Evolutionary conservation across 2,329 filamentous ascomycete genomes (phyloP).

Genomic region (Trichoderma koningii): DNA sequence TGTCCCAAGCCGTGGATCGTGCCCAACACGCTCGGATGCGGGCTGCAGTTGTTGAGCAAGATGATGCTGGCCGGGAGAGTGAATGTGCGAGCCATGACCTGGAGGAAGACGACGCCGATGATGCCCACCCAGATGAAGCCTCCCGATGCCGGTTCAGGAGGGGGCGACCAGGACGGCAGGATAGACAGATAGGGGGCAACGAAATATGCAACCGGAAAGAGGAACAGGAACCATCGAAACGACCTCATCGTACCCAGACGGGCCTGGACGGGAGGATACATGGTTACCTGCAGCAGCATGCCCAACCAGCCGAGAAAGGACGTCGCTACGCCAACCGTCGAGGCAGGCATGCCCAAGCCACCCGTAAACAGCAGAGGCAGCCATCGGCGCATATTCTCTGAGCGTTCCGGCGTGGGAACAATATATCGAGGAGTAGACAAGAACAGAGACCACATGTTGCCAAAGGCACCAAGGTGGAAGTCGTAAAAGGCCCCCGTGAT

Average conservation of each 20-base stretch:
- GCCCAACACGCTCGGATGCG: constrained; percentile 59
- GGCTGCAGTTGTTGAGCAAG: constrained; percentile 61
- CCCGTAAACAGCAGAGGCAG: constrained; percentile 57
- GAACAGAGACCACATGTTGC: constrained; percentile 69
- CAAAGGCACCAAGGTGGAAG: constrained; percentile 70
- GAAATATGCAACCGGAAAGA: constrained; percentile 69
- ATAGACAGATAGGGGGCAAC: constrained; percentile 68
- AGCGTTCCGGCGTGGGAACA: constrained; percentile 28
- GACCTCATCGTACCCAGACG: constrained; percentile 66
- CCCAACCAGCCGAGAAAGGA: constrained; percentile 58
- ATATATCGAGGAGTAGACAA: constrained; percentile 63
- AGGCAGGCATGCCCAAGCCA: constrained; percentile 14
- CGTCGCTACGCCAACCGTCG: constrained; percentile 15
- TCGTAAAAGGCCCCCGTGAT: constrained; percentile 68
- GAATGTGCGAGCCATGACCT: constrained; percentile 74
- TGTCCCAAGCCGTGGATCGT: constrained; percentile 58
- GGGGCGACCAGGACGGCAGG: constrained; percentile 53
- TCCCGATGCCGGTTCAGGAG: constrained; percentile 50
- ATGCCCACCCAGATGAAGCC: constrained; percentile 62
- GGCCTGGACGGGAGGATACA: constrained; percentile 67
- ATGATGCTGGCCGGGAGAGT: constrained; percentile 61
- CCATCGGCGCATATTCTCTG: constrained; percentile 35
- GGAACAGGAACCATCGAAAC: constrained; percentile 65
- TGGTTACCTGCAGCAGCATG: constrained; percentile 66
- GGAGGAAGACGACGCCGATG: constrained; percentile 62